Base-by-base conservation (phyloP, 2,329 filamentous ascomycete genomes). In the Monilinia laxa region DNA sequence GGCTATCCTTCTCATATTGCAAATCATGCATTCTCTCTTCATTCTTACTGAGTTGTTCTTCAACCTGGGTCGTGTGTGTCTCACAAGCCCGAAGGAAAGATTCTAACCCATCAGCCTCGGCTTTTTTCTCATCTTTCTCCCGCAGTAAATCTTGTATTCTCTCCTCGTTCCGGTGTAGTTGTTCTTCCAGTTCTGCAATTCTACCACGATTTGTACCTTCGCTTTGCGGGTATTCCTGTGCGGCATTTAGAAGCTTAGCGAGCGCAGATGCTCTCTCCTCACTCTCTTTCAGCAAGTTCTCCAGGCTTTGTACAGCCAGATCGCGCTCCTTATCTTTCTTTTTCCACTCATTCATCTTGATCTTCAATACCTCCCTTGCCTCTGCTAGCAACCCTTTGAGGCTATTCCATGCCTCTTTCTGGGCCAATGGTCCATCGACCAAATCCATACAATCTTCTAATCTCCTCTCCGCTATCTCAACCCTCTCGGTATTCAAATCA, bases 361-460 rank as follows among this genome's bases (percentile, higher is more conserved):
- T 3, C 11, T 28, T 40, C 5, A 28, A 47, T 1, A 10, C n/a
- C 6, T 49, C 53, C 35, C 40, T 58, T 18, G 63, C 12, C 2
- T 49, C 31, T 10, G 3, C 20, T 31, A 58, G 38, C 6, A 65
- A 4, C 4, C 5, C 18, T 4, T 65, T 65, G 2, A 65, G 7
- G 51, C 59, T 65, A 12, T 59, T 23, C 16, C 28, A 59, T 10
- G 45, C 63, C 12, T 52, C 53, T 18, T 52, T 65, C 47, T 65
- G 63, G 16, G 28, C 11, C 12, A 59, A 49, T 3, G 63, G 63
- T 9, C 63, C 63, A 59, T 52, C 23, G 1, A 65, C 63, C 42
- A 65, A n/a, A n/a, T 65, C 63, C 63, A 65, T 65, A 28, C 63
- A 65, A 9, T 59, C 54, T 23, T 65, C 63, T 23, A 65, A 38